Conservation (phyloP, 2,329 filamentous ascomycete species). For the Exophiala lecanii-corni region DNA sequence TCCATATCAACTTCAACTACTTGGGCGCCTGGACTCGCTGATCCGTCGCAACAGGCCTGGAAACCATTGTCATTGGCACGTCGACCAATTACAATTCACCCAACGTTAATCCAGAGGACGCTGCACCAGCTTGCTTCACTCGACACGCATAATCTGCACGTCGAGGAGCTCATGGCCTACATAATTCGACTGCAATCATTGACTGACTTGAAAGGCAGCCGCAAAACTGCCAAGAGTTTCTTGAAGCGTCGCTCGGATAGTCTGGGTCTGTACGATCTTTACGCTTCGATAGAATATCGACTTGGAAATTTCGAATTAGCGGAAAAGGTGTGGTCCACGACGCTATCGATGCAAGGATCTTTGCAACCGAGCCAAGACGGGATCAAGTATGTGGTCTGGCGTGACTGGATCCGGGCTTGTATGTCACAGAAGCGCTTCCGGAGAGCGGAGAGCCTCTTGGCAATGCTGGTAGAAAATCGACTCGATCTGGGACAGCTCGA, state of each 20-base stretch:
- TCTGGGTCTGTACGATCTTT: slow-evolving; percentile 70
- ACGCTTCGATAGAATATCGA: slow-evolving; percentile 65
- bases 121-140: slow-evolving; percentile 55
- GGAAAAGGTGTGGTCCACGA: slow-evolving; percentile 61
- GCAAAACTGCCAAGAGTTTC: slow-evolving; percentile 67
- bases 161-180: slow-evolving; percentile 60
- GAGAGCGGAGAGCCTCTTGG: slow-evolving; percentile 36
- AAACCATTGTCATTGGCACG: not conserved
- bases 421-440: slow-evolving; percentile 42
- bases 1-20: slow-evolving; percentile 60
- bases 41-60: not conserved
- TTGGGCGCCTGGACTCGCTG: too few relatives aligned
- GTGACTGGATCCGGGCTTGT: slow-evolving; percentile 65
- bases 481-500: slow-evolving; percentile 32
- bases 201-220: slow-evolving; percentile 52
- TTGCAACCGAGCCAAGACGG: slow-evolving; percentile 34
- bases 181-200: slow-evolving; percentile 62
- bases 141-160: slow-evolving; percentile 32
- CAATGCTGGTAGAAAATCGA: slow-evolving; percentile 36
- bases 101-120: slow-evolving; percentile 47
- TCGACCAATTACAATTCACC: slow-evolving; percentile 29
- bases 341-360: slow-evolving; percentile 54
- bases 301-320: slow-evolving; percentile 56
- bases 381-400: slow-evolving; percentile 49
- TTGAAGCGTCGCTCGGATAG: slow-evolving; percentile 65